A percentile compares a stretch with the other conserved stretches of the same genome.
phyloP scores from a whole-genome alignment of 169 alveolate species.

The Hammondia hammondi region DNA sequence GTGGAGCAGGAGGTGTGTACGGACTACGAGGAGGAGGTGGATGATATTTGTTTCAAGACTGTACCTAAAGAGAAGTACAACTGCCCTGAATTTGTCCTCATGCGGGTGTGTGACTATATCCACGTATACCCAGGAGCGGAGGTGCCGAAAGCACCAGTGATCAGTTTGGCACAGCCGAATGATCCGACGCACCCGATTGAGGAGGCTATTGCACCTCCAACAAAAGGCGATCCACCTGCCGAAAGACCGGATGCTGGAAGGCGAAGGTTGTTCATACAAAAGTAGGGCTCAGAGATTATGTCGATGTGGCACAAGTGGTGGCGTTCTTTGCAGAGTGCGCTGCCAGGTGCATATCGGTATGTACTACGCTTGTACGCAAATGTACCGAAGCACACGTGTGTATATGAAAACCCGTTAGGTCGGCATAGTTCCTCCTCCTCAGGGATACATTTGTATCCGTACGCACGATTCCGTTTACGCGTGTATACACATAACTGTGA shows the following conservation, averaged over 20 bases:
- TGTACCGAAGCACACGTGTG: too few relatives aligned
- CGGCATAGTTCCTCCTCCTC: too few relatives aligned
- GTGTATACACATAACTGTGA: too few relatives aligned
- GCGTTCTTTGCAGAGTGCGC: too few relatives aligned
- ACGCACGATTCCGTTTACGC: too few relatives aligned
- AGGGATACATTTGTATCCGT: too few relatives aligned
- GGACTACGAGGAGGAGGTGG: conserved; percentile 14
- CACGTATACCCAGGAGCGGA: not conserved
- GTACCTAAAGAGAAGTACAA: not conserved
- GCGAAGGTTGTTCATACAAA: not conserved
- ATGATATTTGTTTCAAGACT: not conserved
- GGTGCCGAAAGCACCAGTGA: not conserved
- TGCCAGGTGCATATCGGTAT: too few relatives aligned
- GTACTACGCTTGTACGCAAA: too few relatives aligned
- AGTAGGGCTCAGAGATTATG: not conserved
- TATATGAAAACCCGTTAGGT: too few relatives aligned
- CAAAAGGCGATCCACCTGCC: not conserved
- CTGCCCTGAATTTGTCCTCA: not conserved
- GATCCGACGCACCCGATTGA: not conserved
- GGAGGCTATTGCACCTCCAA: not conserved
- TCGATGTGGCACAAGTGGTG: too few relatives aligned
- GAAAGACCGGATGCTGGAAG: not conserved
- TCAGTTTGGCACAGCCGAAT: not conserved
- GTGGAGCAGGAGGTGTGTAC: conserved; percentile 28
- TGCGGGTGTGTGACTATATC: not conserved